A percentile compares a stretch with the other conserved stretches of the same genome.
These are phyloP conservation scores for Corynascus novoguineensis DNA, from an alignment of 495 filamentous ascomycete genomes.

Conservation along the genomic window DNA sequence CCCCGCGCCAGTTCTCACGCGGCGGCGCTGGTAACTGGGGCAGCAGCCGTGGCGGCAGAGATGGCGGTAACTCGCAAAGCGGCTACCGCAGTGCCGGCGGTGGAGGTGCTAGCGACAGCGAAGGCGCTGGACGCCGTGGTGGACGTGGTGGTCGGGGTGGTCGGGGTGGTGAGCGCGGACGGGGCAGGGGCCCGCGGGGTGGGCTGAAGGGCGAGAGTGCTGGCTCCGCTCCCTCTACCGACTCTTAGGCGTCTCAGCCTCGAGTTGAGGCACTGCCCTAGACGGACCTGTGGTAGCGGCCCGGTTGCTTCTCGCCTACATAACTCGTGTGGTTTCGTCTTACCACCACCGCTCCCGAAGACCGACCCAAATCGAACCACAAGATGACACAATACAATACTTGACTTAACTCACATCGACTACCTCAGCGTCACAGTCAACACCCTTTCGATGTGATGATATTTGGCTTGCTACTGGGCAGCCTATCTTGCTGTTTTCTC, in stretches of 20 bases:
- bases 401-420: neutral
- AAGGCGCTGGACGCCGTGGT: conserved; percentile 58
- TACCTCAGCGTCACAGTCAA: neutral
- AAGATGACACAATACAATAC: neutral
- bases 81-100: conserved; percentile 70
- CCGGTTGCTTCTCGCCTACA: neutral
- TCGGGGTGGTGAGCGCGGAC: conserved; percentile 47
- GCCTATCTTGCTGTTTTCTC: neutral
- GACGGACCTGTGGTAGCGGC: neutral
- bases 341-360: no score
- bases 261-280: neutral
- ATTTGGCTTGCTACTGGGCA: neutral
- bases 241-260: conserved; percentile 34
- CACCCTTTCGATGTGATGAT: conserved; percentile 6
- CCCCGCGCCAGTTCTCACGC: conserved; percentile 44
- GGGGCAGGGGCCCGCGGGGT: conserved; percentile 55
- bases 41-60: conserved; percentile 54
- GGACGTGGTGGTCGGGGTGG: conserved; percentile 58
- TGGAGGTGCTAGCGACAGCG: conserved; percentile 68
- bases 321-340: no score
- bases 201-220: conserved; percentile 51
- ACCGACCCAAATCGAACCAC: neutral
- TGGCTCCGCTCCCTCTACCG: conserved; percentile 44
- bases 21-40: conserved; percentile 71
- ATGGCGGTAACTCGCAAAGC: conserved; percentile 39